phyloP scores from a whole-genome alignment of 768 basidiomycete species.

The Rhodocollybia butyracea region DNA sequence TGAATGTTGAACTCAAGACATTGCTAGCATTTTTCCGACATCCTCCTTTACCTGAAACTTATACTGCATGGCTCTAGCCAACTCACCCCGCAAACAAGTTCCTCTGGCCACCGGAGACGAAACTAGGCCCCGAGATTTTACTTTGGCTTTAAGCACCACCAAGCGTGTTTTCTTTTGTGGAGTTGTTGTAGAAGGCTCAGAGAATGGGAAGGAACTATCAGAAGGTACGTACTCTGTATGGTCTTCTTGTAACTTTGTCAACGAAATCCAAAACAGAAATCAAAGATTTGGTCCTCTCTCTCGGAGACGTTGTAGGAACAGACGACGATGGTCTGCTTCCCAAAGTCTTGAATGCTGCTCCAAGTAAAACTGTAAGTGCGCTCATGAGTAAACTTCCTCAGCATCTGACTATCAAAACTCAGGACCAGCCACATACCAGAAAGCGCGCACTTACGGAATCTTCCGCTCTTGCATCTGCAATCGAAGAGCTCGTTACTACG shows the following conservation, averaged over 20 bases:
- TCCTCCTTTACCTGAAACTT: neutral
- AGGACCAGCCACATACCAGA: constrained; percentile 42
- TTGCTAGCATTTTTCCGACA: neutral
- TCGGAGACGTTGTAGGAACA: constrained; percentile 66
- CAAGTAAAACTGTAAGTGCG: constrained; percentile 42
- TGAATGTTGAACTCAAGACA: neutral
- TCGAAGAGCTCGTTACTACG: constrained; percentile 85
- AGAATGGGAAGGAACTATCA: constrained; percentile 62
- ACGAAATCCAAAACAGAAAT: constrained; percentile 48
- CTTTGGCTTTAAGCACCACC: constrained; percentile 46
- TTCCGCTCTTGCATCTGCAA: constrained; percentile 65
- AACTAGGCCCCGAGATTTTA: constrained; percentile 35
- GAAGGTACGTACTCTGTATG: constrained; percentile 45
- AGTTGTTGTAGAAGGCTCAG: constrained; percentile 84
- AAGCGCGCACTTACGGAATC: constrained; percentile 63
- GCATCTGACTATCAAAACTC: neutral
- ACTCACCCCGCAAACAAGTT: constrained; percentile 70
- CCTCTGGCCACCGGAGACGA: constrained; percentile 73
- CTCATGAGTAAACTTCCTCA: constrained; percentile 3
- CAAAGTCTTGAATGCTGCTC: constrained; percentile 35
- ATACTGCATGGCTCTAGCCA: constrained; percentile 56
- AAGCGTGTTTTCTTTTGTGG: constrained; percentile 87
- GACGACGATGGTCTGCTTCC: constrained; percentile 46
- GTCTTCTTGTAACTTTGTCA: constrained; percentile 3
- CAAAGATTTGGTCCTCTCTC: constrained; percentile 72